Base-by-base conservation (phyloP, 805 yeast genomes). In the Brettanomyces anomalus region DNA sequence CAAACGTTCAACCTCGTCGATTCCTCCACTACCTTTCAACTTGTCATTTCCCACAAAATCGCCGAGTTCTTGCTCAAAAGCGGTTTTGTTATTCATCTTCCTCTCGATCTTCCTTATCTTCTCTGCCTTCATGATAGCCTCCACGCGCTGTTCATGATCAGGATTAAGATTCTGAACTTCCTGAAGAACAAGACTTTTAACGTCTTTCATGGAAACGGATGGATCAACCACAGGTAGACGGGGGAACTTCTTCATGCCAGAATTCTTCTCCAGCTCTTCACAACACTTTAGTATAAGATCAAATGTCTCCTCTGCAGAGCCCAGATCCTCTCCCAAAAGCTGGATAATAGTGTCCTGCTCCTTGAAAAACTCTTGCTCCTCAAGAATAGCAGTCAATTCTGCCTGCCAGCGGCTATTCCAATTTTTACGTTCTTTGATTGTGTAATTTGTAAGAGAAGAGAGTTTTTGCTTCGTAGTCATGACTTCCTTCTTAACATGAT, bases 401-500 rank as follows among this genome's bases (percentile, higher is more conserved):
- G 81, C 67, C 57, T 89, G 96, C 97, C 98, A 90, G 7, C 86
- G 81, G 50, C 76, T 76, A 56, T 85, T 85, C 96, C 97, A 88
- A 28, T 77, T 78, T 5, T 88, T 81, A 49, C 84, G 84, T 56
- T 88, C 97, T 4, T 68, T 66, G 1, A 61, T 54, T 33, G 93
- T 80, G 54, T 76, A 87, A 4, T 63, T 64, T n/a, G 72, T 69
- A 72, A 88, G 73, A 2, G 61, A 61, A 1, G 60, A 60, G 36
- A 90, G 67, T 15, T 73, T 72, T 0, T 53, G 39, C 43, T 74
- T 72, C 0, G 94, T 89, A 1, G 64, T 67, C 4, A 54, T 64
- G 19, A 93, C 69, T 47, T 89, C 95, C 49, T 76, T 76, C 6
- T 71, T 56, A 2, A 90, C 82, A 17, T 70, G 64, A 17, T 72